Evolutionary conservation across 1,284 basidiomycete species (phyloP).

Genomic region (Apiotrichum laibachii): DNA sequence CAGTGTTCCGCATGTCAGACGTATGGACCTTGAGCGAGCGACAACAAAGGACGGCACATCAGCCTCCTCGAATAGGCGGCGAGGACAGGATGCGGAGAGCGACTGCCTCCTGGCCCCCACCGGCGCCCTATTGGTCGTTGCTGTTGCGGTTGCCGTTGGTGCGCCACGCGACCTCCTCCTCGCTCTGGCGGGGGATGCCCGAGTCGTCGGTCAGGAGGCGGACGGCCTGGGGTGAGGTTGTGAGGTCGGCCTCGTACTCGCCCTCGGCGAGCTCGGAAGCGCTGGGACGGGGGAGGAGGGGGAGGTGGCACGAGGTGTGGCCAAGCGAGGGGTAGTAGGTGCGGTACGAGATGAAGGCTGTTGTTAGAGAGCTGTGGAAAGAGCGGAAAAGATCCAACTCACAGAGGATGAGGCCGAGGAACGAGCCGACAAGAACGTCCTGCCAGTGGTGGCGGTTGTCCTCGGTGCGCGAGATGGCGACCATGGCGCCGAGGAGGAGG

Average conservation of each 20-base stretch:
- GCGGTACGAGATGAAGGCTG: slow-evolving; percentile 73
- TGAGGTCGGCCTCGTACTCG: slow-evolving; percentile 21
- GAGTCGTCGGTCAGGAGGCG: slow-evolving; percentile 33
- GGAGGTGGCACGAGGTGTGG: slow-evolving; percentile 61
- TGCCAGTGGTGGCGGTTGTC: slow-evolving; percentile 88
- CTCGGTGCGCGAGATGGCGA: slow-evolving; percentile 88
- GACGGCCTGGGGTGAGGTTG: slow-evolving; percentile 18
- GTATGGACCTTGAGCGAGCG: too few species aligned
- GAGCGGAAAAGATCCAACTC: slow-evolving; percentile 53
- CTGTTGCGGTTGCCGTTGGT: not conserved
- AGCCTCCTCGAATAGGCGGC: not conserved
- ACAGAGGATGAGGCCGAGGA: slow-evolving; percentile 69
- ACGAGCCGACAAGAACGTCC: slow-evolving; percentile 76
- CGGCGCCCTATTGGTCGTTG: not conserved
- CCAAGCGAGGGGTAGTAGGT: slow-evolving; percentile 52
- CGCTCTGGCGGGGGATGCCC: slow-evolving; percentile 33
- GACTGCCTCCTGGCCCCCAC: not conserved
- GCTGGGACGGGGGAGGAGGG: slow-evolving; percentile 64
- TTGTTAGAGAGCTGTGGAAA: not conserved
- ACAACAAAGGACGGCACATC: too few species aligned
- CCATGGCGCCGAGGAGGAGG: slow-evolving; percentile 72
- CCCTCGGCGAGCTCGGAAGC: slow-evolving; percentile 23
- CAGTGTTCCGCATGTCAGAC: too few species aligned
- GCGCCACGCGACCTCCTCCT: slow-evolving; percentile 38
- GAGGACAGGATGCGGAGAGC: not conserved